Conservation (phyloP, 352 stramenopile species). For the Phytophthora fragariaefolia region DNA sequence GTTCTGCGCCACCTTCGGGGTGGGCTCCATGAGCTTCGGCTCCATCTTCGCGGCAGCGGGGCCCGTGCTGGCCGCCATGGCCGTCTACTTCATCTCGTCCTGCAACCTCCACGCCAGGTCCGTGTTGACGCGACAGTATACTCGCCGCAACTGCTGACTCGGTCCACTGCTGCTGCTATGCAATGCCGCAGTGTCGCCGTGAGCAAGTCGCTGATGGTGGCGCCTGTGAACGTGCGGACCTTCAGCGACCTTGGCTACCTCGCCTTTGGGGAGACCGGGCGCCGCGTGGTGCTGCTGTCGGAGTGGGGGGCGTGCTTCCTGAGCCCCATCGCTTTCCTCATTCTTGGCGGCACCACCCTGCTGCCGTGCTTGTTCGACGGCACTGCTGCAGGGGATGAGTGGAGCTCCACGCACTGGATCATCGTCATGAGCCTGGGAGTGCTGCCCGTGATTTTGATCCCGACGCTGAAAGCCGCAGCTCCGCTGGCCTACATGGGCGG, state of each 20-base stretch:
- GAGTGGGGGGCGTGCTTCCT: conserved; percentile 71
- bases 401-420: conserved; percentile 67
- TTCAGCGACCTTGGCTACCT: conserved; percentile 80
- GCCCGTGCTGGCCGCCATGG: conserved; percentile 59
- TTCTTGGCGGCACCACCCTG: conserved; percentile 67
- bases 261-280: conserved; percentile 58
- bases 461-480: conserved; percentile 57
- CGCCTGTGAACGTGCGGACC: conserved; percentile 60
- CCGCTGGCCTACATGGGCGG: conserved; percentile 60
- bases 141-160: too few relatives aligned
- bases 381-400: conserved; percentile 23
- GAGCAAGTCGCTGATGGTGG: conserved; percentile 63
- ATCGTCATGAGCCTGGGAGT: conserved; percentile 56
- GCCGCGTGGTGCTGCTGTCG: conserved; percentile 55
- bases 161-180: not conserved
- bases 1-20: conserved; percentile 79
- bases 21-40: conserved; percentile 79
- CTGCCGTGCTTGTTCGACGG: conserved; percentile 58
- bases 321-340: conserved; percentile 75
- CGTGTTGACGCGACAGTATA: not conserved
- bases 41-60: conserved; percentile 67
- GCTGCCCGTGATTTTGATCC: conserved; percentile 68
- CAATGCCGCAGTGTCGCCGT: conserved; percentile 48
- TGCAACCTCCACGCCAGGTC: conserved; percentile 79
- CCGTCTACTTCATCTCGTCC: conserved; percentile 78